Conservation (phyloP, 1,139 yeast species). For the Hyphopichia wangnamkhiaoensis region DNA sequence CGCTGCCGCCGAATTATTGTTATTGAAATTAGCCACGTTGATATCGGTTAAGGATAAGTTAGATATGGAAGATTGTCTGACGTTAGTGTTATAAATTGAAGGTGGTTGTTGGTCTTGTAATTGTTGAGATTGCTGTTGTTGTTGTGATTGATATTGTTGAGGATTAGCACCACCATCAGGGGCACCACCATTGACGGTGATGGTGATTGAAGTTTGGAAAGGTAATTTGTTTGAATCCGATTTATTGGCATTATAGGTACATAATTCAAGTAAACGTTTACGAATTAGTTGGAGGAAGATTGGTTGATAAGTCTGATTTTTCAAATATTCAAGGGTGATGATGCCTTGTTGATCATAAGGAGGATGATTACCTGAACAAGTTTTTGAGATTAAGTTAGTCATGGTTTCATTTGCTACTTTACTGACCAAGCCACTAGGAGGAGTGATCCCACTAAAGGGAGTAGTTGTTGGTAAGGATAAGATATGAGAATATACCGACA, state of each 20-base stretch:
- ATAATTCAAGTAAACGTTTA: conserved; percentile 43
- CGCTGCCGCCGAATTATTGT: conserved; percentile 8
- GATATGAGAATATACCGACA: conserved; percentile 36
- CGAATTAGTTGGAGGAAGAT: conserved; percentile 46
- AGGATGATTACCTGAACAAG: conserved; percentile 16
- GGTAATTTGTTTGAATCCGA: conserved; percentile 19
- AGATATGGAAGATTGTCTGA: conserved; percentile 41
- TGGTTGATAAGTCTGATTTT: conserved; percentile 38
- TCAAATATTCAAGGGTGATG: conserved; percentile 34
- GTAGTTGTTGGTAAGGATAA: conserved; percentile 48
- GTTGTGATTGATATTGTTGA: not conserved
- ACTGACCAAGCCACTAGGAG: conserved; percentile 49
- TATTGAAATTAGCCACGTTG: conserved; percentile 35
- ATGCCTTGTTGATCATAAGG: conserved; percentile 37
- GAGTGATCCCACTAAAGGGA: conserved; percentile 44
- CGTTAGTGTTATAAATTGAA: conserved; percentile 8
- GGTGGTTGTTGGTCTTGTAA: not conserved
- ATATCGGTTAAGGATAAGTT: conserved; percentile 44
- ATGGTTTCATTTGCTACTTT: conserved; percentile 47
- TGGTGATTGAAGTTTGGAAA: conserved; percentile 27
- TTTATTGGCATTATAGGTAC: conserved; percentile 23
- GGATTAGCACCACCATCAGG: not conserved
- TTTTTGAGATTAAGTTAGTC: conserved; percentile 24
- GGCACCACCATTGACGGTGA: conserved; percentile 8
- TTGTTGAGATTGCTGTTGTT: not conserved